Evolutionary conservation across 2,329 filamentous ascomycete species (phyloP), one percentile per base, ranked within the genome.

Genomic region (Fusarium sp.): DNA sequence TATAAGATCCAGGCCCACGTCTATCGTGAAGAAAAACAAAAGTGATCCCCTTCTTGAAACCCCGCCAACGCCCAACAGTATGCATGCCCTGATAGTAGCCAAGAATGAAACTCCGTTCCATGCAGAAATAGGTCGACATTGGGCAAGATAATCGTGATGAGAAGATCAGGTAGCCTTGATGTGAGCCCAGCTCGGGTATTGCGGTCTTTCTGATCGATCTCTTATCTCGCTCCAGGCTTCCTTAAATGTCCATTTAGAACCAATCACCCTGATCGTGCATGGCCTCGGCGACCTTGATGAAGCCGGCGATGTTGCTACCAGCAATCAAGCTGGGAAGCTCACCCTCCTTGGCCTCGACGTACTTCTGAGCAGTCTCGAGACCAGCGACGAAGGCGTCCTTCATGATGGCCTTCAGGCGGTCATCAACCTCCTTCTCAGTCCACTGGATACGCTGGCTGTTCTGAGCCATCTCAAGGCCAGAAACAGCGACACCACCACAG

Each of bases 211-310:
- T 61, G 46, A n/a, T 68, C 60, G 25, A 59, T 67, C 61, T 71
- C 62, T 35, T 56, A n/a, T 58, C 54, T 59, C 65, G 38, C 65
- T 44, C 63, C 57, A 58, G n/a, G 38, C 30, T 50, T 52, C n/a
- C 54, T 50, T 30, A 28, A 30, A 38, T 53, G 16, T 47, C 44
- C 65, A 63, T 50, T 64, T 76, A 72, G 60, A 89, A 98, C 96
- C 95, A 98, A 85, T 98, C 96, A 80, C 96, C 96, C 86, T 98
- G 96, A 84, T 97, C 94, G 82, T 93, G 90, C 96, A 98, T 98
- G 80, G 96, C 96, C 79, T 91, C 89, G 59, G 92, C 95, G 62
- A 98, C 96, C 92, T 98, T 99, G 85, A 93, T 92, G 87, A 98
- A 98, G 67, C 96, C 96, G 69, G 96, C 96, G 86, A 99, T 97